These are phyloP conservation scores for Acacia acuminata DNA, from an alignment of 306 rosid species.

Conservation along the genomic window DNA sequence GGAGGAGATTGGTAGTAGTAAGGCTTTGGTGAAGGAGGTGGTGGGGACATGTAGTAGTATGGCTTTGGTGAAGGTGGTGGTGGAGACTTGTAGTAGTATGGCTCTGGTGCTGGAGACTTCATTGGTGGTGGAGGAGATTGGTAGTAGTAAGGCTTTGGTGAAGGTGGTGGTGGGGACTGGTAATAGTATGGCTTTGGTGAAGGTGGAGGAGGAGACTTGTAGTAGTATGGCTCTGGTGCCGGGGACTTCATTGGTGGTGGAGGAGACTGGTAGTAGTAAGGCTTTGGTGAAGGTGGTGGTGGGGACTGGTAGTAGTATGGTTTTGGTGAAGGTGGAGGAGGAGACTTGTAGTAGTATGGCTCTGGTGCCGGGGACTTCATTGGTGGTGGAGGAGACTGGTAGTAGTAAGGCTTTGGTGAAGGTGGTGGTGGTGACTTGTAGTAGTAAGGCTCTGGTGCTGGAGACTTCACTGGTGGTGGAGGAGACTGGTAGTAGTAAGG, in stretches of 20 bases:
- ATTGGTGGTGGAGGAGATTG: slow-evolving; percentile 20
- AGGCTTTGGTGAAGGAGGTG: background rate
- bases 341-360: too few relatives aligned
- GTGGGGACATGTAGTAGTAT: background rate
- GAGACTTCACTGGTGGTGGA: slow-evolving; percentile 23
- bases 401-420: too few relatives aligned
- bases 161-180: slow-evolving; percentile 40
- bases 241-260: slow-evolving; percentile 32
- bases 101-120: background rate
- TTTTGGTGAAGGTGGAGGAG: too few relatives aligned
- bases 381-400: too few relatives aligned
- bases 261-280: slow-evolving; percentile 36
- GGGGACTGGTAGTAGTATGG: background rate
- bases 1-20: background rate
- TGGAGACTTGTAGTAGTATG: slow-evolving; percentile 36
- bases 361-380: too few relatives aligned
- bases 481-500: slow-evolving; percentile 33
- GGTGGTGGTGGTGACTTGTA: too few relatives aligned
- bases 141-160: slow-evolving; percentile 40
- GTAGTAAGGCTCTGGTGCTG: background rate
- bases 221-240: background rate
- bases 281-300: slow-evolving; percentile 35
- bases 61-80: slow-evolving; percentile 48
- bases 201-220: slow-evolving; percentile 20
- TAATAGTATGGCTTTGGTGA: slow-evolving; percentile 21